These are phyloP conservation scores for Aureobasidium sp. DNA, from an alignment of 2,329 filamentous ascomycete genomes.

Conservation along the genomic window DNA sequence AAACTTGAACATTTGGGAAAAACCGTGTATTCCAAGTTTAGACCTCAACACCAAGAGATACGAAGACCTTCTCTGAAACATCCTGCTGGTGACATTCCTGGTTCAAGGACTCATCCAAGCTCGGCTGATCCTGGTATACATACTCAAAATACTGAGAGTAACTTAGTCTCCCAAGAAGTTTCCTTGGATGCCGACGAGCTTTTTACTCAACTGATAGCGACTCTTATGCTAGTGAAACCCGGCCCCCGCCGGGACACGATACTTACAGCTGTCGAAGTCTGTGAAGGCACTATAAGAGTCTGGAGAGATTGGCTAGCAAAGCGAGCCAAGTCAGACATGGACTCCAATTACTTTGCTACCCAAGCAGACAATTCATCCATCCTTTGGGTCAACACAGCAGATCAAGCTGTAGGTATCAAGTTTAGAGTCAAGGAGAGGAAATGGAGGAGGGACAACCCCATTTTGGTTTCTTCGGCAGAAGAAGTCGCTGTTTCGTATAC, in stretches of 20 bases:
- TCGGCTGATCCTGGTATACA: constrained; percentile 16
- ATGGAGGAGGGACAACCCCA: constrained; percentile 40
- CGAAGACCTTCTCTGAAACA: constrained; percentile 34
- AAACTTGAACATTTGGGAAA: constrained; percentile 46
- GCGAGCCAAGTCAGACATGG: constrained; percentile 24
- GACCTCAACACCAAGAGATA: constrained; percentile 53
- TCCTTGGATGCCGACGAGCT: constrained; percentile 60
- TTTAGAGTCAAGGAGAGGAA: constrained; percentile 55
- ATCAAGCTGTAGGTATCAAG: constrained; percentile 57
- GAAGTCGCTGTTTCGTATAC: constrained; percentile 63
- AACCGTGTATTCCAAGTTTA: constrained; percentile 63
- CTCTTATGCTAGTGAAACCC: constrained; percentile 61
- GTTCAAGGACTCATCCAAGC: constrained; percentile 35
- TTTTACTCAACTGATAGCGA: constrained; percentile 67
- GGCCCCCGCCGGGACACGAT: constrained; percentile 56
- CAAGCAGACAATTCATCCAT: constrained; percentile 39
- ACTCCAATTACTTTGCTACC: background rate
- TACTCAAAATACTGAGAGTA: constrained; percentile 5
- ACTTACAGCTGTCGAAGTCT: constrained; percentile 57
- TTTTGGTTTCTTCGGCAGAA: constrained; percentile 53
- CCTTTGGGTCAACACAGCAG: constrained; percentile 60
- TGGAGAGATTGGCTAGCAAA: constrained; percentile 65
- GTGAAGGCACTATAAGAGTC: constrained; percentile 61
- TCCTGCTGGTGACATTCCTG: constrained; percentile 43
- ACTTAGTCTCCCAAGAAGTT: constrained; percentile 36